Evolutionary conservation across 2,329 filamentous ascomycete species (phyloP).

Genomic region (Aspergillus sp.): DNA sequence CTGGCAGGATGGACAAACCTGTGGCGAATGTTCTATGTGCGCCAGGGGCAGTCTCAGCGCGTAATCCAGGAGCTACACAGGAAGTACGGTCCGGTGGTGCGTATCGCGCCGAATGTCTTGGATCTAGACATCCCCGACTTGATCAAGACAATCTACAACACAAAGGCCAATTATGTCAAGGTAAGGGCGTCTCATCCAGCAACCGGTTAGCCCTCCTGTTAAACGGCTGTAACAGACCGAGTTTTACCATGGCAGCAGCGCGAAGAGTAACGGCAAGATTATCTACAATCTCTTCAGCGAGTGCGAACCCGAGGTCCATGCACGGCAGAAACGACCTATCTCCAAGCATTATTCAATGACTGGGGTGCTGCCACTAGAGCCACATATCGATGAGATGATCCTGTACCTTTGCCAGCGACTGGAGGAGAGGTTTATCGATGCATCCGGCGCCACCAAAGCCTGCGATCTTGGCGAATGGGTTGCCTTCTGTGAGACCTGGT

Average conservation of each 20-base stretch:
- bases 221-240: constrained; percentile 29
- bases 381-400: constrained; percentile 32
- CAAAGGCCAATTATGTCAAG: constrained; percentile 28
- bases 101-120: constrained; percentile 42
- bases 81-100: constrained; percentile 43
- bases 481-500: constrained; percentile 34
- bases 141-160: constrained; percentile 38
- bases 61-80: constrained; percentile 36
- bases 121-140: constrained; percentile 40
- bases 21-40: constrained; percentile 36
- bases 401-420: constrained; percentile 31
- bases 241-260: constrained; percentile 39
- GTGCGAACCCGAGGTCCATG: constrained; percentile 33
- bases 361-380: constrained; percentile 24
- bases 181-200: not conserved
- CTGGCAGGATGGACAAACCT: constrained; percentile 35
- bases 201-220: constrained; percentile 1
- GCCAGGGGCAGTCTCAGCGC: constrained; percentile 25
- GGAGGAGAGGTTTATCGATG: constrained; percentile 33
- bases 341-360: constrained; percentile 36
- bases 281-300: constrained; percentile 42
- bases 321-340: constrained; percentile 38
- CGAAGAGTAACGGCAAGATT: constrained; percentile 35
- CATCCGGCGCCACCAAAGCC: constrained; percentile 1
- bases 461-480: constrained; percentile 46